phyloP scores from a whole-genome alignment of 1,284 basidiomycete genomes.

The Rhodotorula glutinis region DNA sequence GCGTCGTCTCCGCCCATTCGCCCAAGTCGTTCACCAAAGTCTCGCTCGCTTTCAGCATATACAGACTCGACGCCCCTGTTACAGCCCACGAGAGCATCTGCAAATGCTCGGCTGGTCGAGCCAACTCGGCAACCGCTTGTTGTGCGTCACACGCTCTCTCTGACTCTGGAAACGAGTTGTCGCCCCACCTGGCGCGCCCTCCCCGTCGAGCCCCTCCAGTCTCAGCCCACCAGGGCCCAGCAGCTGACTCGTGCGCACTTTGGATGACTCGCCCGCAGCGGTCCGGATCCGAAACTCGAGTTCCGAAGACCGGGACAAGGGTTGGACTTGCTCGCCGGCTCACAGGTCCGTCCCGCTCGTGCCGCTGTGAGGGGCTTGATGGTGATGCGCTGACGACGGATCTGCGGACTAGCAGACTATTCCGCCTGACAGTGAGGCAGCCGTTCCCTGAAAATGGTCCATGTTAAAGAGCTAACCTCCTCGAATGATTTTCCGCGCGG shows the following conservation, averaged over 20 bases:
- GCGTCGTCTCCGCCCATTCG: not conserved
- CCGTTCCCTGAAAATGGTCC: too few relatives aligned
- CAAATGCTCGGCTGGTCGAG: conserved; percentile 20
- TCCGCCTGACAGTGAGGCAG: conserved; percentile 5
- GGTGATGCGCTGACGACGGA: too few relatives aligned
- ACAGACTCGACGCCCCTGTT: too few relatives aligned
- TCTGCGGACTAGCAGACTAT: conserved; percentile 9
- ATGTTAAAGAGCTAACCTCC: not conserved
- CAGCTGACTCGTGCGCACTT: not conserved
- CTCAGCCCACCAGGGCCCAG: too few relatives aligned
- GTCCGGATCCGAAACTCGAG: conserved; percentile 74
- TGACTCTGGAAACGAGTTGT: not conserved
- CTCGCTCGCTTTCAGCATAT: too few relatives aligned
- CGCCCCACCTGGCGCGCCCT: not conserved
- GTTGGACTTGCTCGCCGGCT: conserved; percentile 64
- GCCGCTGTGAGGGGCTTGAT: too few relatives aligned
- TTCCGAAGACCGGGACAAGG: conserved; percentile 77
- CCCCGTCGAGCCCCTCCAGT: too few relatives aligned
- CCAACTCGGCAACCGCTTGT: conserved; percentile 23
- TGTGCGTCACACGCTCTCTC: conserved; percentile 13
- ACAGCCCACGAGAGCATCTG: too few relatives aligned
- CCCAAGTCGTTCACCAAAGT: too few relatives aligned
- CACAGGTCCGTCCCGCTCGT: conserved; percentile 58
- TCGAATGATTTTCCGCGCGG: too few relatives aligned
- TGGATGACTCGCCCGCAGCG: not conserved